phyloP scores from a whole-genome alignment of 2,329 filamentous ascomycete genomes.

The Alternaria dauci region DNA sequence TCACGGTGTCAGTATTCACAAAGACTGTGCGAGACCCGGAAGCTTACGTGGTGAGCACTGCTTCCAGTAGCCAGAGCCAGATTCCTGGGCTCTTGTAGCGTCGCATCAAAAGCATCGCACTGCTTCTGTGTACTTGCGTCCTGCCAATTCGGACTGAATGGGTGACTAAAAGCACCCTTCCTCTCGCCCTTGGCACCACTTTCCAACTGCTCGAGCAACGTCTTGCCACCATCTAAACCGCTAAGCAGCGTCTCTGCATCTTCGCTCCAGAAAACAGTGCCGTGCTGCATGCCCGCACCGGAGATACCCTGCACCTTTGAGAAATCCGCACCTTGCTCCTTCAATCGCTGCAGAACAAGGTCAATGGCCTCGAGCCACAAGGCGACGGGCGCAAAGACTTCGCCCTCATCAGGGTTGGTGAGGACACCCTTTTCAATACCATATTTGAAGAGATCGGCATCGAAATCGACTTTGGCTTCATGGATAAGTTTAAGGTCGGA shows the following conservation, averaged over 20 bases:
- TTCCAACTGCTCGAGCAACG: conserved; percentile 75
- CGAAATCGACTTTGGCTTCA: conserved; percentile 94
- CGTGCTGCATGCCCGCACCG: conserved; percentile 96
- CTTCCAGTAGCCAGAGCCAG: conserved; percentile 87
- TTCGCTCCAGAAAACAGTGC: conserved; percentile 90
- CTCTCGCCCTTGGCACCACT: conserved; percentile 47
- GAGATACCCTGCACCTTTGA: conserved; percentile 80
- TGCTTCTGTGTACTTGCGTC: conserved; percentile 93
- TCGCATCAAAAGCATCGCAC: conserved; percentile 85
- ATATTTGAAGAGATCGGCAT: conserved; percentile 76
- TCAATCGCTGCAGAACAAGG: conserved; percentile 78
- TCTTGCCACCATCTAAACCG: conserved; percentile 66
- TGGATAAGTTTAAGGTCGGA: conserved; percentile 81
- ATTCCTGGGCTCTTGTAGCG: conserved; percentile 70
- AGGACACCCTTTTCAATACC: conserved; percentile 87
- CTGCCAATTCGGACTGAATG: conserved; percentile 96
- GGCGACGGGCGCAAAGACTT: conserved; percentile 91
- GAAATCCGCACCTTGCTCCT: conserved; percentile 75
- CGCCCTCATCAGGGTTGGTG: conserved; percentile 79
- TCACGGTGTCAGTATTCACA: conserved; percentile 18
- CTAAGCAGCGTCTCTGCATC: conserved; percentile 72
- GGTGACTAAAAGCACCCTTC: conserved; percentile 76
- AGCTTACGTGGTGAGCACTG: conserved; percentile 86
- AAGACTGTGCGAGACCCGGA: not conserved
- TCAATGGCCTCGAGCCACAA: conserved; percentile 96